phyloP scores from a whole-genome alignment of 768 basidiomycete species.

The Mycena indigotica region DNA sequence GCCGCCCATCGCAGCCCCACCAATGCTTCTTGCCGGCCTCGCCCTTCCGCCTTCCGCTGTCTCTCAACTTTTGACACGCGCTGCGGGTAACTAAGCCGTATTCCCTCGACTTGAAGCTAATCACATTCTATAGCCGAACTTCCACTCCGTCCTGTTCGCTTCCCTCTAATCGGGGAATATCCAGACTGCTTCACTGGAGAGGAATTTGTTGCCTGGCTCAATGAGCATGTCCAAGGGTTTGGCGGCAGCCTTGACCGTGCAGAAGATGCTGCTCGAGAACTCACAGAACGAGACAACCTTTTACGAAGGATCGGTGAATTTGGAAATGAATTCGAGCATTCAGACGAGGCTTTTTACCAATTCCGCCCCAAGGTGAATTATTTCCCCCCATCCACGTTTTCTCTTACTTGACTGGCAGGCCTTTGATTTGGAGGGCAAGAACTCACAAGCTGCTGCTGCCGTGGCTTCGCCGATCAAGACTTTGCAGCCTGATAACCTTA shows the following conservation, averaged over 20 bases:
- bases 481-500: conserved; percentile 49
- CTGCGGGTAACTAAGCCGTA: conserved; percentile 40
- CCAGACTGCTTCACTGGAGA: conserved; percentile 86
- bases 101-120: background rate
- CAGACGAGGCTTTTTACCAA: conserved; percentile 82
- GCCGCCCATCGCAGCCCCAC: conserved; percentile 47
- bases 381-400: background rate
- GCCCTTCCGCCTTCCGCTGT: conserved; percentile 64
- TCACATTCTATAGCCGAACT: conserved; percentile 47
- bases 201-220: conserved; percentile 85
- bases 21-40: conserved; percentile 76
- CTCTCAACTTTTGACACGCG: conserved; percentile 69
- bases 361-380: conserved; percentile 72
- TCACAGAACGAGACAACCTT: conserved; percentile 63
- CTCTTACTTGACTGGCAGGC: conserved; percentile 42
- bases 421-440: conserved; percentile 55
- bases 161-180: conserved; percentile 84
- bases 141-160: conserved; percentile 68
- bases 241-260: conserved; percentile 77
- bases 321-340: conserved; percentile 78
- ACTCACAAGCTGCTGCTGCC: conserved; percentile 23
- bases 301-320: conserved; percentile 78
- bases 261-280: conserved; percentile 68
- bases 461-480: conserved; percentile 29
- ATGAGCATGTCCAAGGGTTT: conserved; percentile 75